Conservation (phyloP, 2,329 filamentous ascomycete species). For the Bretziella fagacearum region DNA sequence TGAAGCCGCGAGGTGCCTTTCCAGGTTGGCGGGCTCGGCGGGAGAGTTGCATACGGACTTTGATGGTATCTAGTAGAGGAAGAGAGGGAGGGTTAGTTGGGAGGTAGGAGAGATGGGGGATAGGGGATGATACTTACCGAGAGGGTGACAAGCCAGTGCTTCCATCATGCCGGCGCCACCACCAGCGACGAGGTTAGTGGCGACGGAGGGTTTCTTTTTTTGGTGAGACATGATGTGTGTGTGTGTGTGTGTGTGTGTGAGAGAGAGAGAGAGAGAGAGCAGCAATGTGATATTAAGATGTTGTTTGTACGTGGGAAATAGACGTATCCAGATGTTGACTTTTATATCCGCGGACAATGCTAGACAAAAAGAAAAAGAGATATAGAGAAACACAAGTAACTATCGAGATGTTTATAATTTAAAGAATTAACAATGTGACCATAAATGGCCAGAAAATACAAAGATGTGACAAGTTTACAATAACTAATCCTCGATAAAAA, state of each 20-base stretch:
- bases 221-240: conserved; percentile 22
- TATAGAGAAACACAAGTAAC: too few relatives aligned
- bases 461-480: too few relatives aligned
- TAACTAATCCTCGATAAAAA: too few relatives aligned
- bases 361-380: too few relatives aligned
- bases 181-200: conserved; percentile 85
- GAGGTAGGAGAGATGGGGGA: conserved; percentile 8
- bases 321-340: too few relatives aligned
- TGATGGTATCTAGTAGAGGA: conserved; percentile 60
- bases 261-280: not conserved
- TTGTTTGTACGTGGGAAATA: too few relatives aligned
- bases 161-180: conserved; percentile 99
- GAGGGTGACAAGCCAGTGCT: conserved; percentile 83
- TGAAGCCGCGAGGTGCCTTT: conserved; percentile 71
- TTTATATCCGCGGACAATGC: too few relatives aligned
- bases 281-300: not conserved
- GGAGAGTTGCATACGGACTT: conserved; percentile 98
- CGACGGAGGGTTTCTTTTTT: conserved; percentile 57
- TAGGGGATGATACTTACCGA: conserved; percentile 41
- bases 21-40: conserved; percentile 68
- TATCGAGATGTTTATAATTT: too few relatives aligned
- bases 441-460: too few relatives aligned
- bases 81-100: conserved; percentile 7
- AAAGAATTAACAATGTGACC: too few relatives aligned
- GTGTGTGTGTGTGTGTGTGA: not conserved